Evolutionary conservation across 768 basidiomycete genomes (phyloP).

Genomic region (Lepiota brunneoincarnata): DNA sequence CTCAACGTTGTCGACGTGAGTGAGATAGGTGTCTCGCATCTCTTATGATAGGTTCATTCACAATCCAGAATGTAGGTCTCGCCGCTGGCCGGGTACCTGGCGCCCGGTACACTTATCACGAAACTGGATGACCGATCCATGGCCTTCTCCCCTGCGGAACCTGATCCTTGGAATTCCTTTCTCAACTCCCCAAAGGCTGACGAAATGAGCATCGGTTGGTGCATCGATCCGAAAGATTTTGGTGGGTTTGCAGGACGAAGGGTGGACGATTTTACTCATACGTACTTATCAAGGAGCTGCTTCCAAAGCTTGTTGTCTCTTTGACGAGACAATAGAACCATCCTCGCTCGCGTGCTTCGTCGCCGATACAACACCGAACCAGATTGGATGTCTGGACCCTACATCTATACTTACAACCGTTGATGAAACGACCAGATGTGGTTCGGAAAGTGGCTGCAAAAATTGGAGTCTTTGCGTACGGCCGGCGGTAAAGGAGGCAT

Average conservation of each 20-base stretch:
- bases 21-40: constrained; percentile 10
- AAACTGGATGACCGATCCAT: constrained; percentile 62
- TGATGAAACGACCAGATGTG: constrained; percentile 37
- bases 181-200: constrained; percentile 22
- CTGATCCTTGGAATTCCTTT: constrained; percentile 9
- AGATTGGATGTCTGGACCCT: constrained; percentile 55
- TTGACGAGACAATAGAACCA: constrained; percentile 11
- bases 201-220: constrained; percentile 13
- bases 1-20: constrained; percentile 51
- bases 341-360: constrained; percentile 42
- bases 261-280: too few species aligned
- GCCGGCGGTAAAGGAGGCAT: constrained; percentile 45
- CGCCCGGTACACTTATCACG: constrained; percentile 57
- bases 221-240: constrained; percentile 6
- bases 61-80: constrained; percentile 47
- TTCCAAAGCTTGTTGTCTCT: constrained; percentile 17
- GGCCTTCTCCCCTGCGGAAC: constrained; percentile 16
- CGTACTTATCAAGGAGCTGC: neutral
- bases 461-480: constrained; percentile 45
- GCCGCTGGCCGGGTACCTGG: constrained; percentile 54
- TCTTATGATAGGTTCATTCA: neutral
- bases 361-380: constrained; percentile 17
- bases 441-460: constrained; percentile 31
- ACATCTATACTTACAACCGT: constrained; percentile 43
- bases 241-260: neutral